Base-by-base conservation (phyloP, 2,329 filamentous ascomycete species). In the Colletotrichum australisinense region DNA sequence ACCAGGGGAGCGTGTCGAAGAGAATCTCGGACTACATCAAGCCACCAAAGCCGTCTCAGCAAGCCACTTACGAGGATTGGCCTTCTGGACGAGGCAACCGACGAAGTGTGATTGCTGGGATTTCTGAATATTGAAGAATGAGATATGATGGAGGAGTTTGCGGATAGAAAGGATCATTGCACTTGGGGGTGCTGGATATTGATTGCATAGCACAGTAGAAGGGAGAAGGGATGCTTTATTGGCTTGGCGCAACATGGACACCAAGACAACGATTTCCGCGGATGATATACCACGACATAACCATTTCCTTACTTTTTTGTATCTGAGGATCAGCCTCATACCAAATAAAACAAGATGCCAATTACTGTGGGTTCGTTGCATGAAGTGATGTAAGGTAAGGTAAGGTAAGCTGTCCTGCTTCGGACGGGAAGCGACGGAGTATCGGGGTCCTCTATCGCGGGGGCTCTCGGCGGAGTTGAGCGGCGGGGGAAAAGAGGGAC, bases 1-100 rank as follows among this genome's bases (percentile, higher is more conserved):
- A 75, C 46, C 78, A 81, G 74, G 69, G 69, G 9, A 80, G 79
- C 68, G 74, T 80, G n/a, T 87, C 83, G 69, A 86, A 89, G 77
- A 75, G 72, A 35, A 87, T 92, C 58, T 86, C 86, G 9, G 87
- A 91, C 52, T 81, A 81, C n/a, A 79, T 81, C 46, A 76, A 76
- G 30, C 79, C 79, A 56, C 57, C 76, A 32, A 68, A 75, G 26
- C 42, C 49, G 26, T 16, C 28, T 4, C 19, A n/a, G 26, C 38
- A 67, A 46, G 26, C 38, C 22, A 16, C 7, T 2, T 55, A 72
- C 35, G 72, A 74, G 9, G 52, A 55, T 38, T 71, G 71, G 71
- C 55, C 63, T 8, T 24, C 11, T 24, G 67, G 55, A 16, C 67
- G 67, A 19, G 38, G 28, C 26, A 73, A 73, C 1, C 71, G 71